Evolutionary conservation across 148 eudicot species (phyloP), one percentile per base, ranked within the genome.

Genomic region (Vaccinium vitisidaea): DNA sequence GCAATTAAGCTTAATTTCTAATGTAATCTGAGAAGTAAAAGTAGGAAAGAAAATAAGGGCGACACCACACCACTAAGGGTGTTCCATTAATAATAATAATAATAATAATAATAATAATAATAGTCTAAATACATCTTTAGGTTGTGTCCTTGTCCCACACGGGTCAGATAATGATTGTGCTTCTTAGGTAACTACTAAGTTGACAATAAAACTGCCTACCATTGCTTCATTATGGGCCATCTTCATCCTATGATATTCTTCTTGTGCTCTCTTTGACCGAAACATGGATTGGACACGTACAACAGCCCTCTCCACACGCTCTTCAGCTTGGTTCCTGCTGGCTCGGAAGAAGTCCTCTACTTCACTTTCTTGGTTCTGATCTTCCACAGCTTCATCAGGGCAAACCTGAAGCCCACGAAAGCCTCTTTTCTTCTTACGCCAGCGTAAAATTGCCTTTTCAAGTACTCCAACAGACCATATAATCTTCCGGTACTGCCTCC

Each of bases 211-310:
- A 79, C 11, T 43, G 23, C 85, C 63, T 86, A 92, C 96, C 95
- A 83, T 84, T 16, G 95, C 86, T 55, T 75, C 49, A 59, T 80
- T 74, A 70, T 80, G 74, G 74, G 83, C 93, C 81, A 95, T 84
- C 86, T 95, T 97, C 98, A 97, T 94, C 89, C 93, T 97, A 23
- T 87, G 89, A 89, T 97, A 97, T 81, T 94, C 98, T 90, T 91
- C 88, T 79, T 97, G 99, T 46, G 99, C 99, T 80, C 85, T 91
- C 80, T 85, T 93, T 56, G 99, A 97, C 48, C 99, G 95, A 77
- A 97, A 97, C 98, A 97, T 93, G 56, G 98, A 93, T 84, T 95
- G 99, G 83, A 97, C 98, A 69, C 92, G 87, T 21, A 92, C 96
- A 59, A 95, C 95, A 82, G 98, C 92, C 82, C 94, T 94, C 80